Evolutionary conservation across 352 stramenopile genomes (phyloP).

Genomic region (Globisporangium megalacanthum): DNA sequence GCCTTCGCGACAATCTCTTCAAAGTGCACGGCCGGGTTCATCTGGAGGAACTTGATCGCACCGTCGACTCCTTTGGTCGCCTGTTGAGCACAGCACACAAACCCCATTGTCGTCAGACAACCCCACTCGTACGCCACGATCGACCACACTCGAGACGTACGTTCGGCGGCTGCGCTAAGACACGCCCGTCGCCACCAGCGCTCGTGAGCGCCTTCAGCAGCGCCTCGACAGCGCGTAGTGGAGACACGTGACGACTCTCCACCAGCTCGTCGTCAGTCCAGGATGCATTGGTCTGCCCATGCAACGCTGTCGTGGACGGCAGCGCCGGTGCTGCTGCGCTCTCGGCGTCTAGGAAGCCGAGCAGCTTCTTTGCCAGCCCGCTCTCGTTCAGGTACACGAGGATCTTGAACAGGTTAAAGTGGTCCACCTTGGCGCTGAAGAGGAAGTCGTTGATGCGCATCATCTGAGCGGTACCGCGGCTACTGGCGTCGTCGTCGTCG

Average conservation of each 20-base stretch:
- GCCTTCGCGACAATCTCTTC: slow-evolving; percentile 93
- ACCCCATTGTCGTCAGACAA: slow-evolving; percentile 6
- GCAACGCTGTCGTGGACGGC: background rate
- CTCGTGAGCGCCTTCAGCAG: slow-evolving; percentile 76
- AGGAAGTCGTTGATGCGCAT: slow-evolving; percentile 85
- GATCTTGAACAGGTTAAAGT: slow-evolving; percentile 91
- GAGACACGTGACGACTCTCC: slow-evolving; percentile 78
- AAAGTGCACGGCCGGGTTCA: slow-evolving; percentile 94
- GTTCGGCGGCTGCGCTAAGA: slow-evolving; percentile 58
- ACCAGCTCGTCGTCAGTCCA: slow-evolving; percentile 33
- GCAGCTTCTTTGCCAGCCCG: slow-evolving; percentile 76
- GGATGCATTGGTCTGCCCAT: background rate
- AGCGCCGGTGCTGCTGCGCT: background rate
- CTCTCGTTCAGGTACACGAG: slow-evolving; percentile 76
- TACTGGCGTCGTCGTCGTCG: slow-evolving; percentile 17
- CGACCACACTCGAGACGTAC: slow-evolving; percentile 24
- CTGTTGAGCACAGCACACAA: slow-evolving; percentile 15
- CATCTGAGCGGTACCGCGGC: slow-evolving; percentile 37
- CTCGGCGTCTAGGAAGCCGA: slow-evolving; percentile 68
- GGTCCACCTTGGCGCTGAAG: slow-evolving; percentile 69
- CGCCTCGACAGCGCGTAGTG: slow-evolving; percentile 64
- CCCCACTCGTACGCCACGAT: background rate
- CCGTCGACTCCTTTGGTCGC: slow-evolving; percentile 41
- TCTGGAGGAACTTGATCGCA: slow-evolving; percentile 91
- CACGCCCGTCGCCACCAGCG: slow-evolving; percentile 57